Evolutionary conservation across 805 yeast genomes (phyloP).

Genomic region (Lipomyces yamadae): DNA sequence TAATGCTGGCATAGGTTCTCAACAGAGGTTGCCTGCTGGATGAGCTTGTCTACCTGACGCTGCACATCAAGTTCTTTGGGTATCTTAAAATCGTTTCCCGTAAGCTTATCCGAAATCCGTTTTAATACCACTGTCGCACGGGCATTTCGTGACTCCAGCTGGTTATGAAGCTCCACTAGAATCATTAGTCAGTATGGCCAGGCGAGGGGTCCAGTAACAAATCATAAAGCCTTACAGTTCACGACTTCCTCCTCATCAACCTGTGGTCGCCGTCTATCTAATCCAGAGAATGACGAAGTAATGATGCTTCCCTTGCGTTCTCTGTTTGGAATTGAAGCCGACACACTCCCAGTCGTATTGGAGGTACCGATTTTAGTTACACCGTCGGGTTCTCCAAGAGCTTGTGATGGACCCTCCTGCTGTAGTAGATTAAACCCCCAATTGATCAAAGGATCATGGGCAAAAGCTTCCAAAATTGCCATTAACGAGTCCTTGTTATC

Average conservation of each 20-base stretch:
- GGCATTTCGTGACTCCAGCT: slow-evolving; percentile 75
- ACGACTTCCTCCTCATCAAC: slow-evolving; percentile 79
- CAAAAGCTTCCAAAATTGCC: slow-evolving; percentile 98
- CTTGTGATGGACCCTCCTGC: slow-evolving; percentile 19
- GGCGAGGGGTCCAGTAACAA: background rate
- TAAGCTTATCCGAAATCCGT: slow-evolving; percentile 87
- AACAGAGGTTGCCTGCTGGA: slow-evolving; percentile 94
- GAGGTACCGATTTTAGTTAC: background rate
- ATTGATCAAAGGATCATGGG: slow-evolving; percentile 95
- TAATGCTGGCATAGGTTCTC: slow-evolving; percentile 96
- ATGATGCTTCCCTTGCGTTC: slow-evolving; percentile 30
- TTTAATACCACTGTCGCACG: slow-evolving; percentile 88
- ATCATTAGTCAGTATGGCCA: background rate
- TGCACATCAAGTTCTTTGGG: slow-evolving; percentile 74
- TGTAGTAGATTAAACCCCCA: slow-evolving; percentile 75
- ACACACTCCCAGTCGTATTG: background rate
- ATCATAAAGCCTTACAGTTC: slow-evolving; percentile 41
- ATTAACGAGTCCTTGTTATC: slow-evolving; percentile 94
- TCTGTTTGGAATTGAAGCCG: slow-evolving; percentile 53
- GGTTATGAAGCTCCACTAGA: slow-evolving; percentile 63
- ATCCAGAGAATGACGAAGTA: slow-evolving; percentile 25
- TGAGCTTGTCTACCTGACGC: slow-evolving; percentile 88
- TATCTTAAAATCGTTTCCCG: slow-evolving; percentile 89
- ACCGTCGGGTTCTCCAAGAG: background rate
- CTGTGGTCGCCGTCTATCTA: slow-evolving; percentile 37